A percentile compares a stretch with the other conserved stretches of the same genome.
Evolutionary conservation across 2,329 filamentous ascomycete species (phyloP).

Genomic region (Ploettnerulaceae sp.): DNA sequence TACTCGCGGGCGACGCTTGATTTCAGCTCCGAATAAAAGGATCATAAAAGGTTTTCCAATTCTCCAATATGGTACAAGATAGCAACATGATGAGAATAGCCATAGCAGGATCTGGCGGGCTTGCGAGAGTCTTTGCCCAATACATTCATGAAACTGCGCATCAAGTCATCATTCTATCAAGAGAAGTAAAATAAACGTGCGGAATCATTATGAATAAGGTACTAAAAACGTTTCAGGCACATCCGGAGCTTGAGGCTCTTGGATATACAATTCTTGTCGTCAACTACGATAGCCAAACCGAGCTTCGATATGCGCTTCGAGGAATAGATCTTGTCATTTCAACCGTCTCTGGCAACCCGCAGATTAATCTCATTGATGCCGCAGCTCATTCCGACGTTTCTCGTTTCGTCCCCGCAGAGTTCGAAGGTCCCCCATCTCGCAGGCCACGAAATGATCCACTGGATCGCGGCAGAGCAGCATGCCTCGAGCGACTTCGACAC

Average conservation of each 20-base stretch:
- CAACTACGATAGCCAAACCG: slow-evolving; percentile 56
- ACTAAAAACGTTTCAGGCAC: slow-evolving; percentile 30
- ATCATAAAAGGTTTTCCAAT: not conserved
- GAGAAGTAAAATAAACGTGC: slow-evolving; percentile 45
- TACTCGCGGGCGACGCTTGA: not conserved
- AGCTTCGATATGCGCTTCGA: slow-evolving; percentile 60
- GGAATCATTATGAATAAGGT: not conserved
- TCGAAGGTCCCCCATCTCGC: slow-evolving; percentile 58
- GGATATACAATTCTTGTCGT: slow-evolving; percentile 62
- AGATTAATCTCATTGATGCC: slow-evolving; percentile 68
- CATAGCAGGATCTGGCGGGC: slow-evolving; percentile 55
- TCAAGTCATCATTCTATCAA: slow-evolving; percentile 65
- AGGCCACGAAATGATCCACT: slow-evolving; percentile 53
- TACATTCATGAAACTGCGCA: slow-evolving; percentile 61
- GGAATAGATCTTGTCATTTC: slow-evolving; percentile 73
- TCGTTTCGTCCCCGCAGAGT: slow-evolving; percentile 70
- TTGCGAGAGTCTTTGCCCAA: slow-evolving; percentile 53
- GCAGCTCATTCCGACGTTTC: slow-evolving; percentile 60
- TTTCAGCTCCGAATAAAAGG: slow-evolving; percentile 14
- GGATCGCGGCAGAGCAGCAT: slow-evolving; percentile 55
- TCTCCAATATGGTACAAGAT: slow-evolving; percentile 6
- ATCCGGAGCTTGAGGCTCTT: slow-evolving; percentile 35
- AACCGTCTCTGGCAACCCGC: slow-evolving; percentile 61
- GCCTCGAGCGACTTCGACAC: slow-evolving; percentile 51
- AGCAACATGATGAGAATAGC: slow-evolving; percentile 50